Evolutionary conservation across 495 filamentous ascomycete genomes (phyloP), one percentile per base, ranked within the genome.

Genomic region (Letharia columbiana): DNA sequence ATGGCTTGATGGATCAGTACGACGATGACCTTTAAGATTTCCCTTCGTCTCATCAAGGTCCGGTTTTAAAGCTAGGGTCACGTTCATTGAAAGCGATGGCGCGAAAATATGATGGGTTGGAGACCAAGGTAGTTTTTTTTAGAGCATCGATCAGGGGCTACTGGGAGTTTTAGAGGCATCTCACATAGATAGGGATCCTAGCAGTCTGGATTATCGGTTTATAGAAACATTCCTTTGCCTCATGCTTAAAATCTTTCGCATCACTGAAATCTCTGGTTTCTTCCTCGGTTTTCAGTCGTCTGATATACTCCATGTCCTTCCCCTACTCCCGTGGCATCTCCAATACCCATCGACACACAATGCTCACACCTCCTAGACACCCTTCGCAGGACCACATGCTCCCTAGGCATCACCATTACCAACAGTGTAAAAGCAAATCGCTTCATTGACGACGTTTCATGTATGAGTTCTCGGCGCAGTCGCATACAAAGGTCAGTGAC

Each of bases 1-100:
- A 57, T 20, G 54, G 91, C 64, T 76, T 98, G 69, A 98, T 98
- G 71, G 94, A 98, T 77, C 90, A 96, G 74, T 82, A 96, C 60
- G 95, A 98, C 73, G 94, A 98, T 75, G 91, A 97, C 9, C 60
- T 66, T 23, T 66, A n/a, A 60, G 45, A 12, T 15, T 12, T 31
- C 58, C 17, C 15, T 47, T 47, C 41, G 40, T 33, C 20, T 18
- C 56, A 57, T 39, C 7, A 44, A 60, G 56, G 58, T 13, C 47
- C 17, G 18, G 23, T 60, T 35, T 10, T 37, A 28, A 10, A 60
- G 42, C 4, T 45, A 33, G 39, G 33, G 41, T 65, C 18, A n/a
- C 37, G 15, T 23, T 49, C 28, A 47, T 20, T 33, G 28, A 33
- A n/a, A 62, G 33, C 18, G 42, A 45, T 15, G n/a, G 42, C 42